These are phyloP conservation scores for Fusarium sp. DNA, from an alignment of 2,329 filamentous ascomycete species.

Conservation along the genomic window DNA sequence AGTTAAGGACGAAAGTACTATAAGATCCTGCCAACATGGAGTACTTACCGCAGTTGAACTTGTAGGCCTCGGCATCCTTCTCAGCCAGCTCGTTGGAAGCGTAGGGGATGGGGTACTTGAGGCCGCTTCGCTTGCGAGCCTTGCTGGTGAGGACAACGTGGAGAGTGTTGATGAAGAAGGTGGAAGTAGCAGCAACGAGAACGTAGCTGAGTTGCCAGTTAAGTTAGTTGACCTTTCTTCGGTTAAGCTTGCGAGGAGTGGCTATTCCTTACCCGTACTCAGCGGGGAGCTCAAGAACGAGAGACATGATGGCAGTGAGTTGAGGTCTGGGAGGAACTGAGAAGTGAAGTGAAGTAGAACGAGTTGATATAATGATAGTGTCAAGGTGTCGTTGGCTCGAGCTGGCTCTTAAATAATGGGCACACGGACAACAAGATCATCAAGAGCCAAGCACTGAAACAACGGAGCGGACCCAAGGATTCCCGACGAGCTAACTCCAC, in stretches of 20 bases:
- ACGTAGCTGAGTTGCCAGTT: constrained; percentile 64
- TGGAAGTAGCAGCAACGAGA: constrained; percentile 66
- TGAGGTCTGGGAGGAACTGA: background rate
- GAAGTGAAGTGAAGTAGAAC: background rate
- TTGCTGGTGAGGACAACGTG: constrained; percentile 61
- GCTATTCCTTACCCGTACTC: constrained; percentile 62
- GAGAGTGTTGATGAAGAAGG: constrained; percentile 67
- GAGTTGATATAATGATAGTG: constrained; percentile 1
- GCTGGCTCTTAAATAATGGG: constrained; percentile 28
- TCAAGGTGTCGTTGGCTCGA: constrained; percentile 12
- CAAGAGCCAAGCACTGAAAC: constrained; percentile 15
- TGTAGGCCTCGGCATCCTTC: constrained; percentile 64
- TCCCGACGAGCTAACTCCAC: constrained; percentile 28
- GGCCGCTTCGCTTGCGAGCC: constrained; percentile 63
- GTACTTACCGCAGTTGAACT: constrained; percentile 71
- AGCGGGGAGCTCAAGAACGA: constrained; percentile 58
- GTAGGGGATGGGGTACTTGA: constrained; percentile 69
- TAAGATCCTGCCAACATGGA: background rate
- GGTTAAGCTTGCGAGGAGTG: background rate
- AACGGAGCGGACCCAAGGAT: constrained; percentile 28
- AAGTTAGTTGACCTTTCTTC: constrained; percentile 1
- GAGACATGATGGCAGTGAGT: constrained; percentile 54
- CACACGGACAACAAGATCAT: background rate
- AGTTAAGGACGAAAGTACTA: constrained; percentile 8
- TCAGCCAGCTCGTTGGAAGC: constrained; percentile 65